Base-by-base conservation (phyloP, 225 moss, liverwort and hornwort genomes). In the Bryum argenteum region DNA sequence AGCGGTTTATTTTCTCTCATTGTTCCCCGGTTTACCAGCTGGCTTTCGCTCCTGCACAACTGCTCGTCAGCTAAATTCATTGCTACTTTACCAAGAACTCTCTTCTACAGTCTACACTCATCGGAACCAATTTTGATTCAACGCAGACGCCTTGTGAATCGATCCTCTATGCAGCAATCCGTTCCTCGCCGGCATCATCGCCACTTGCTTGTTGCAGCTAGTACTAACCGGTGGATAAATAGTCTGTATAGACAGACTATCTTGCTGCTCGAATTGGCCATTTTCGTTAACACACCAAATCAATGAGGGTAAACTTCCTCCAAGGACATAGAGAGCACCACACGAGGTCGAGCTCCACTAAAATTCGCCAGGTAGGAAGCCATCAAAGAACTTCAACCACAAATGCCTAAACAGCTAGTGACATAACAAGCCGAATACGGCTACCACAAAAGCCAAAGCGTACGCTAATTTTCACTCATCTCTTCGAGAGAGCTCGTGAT, bases 21-120 rank as follows among this genome's bases (percentile, higher is more conserved):
- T 47, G 65, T 50, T 6, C 77, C 79, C 59, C 82, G 71, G 71
- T 82, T 85, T 64, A 63, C 43, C 37, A 66, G n/a, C n/a, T n/a
- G 47, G 56, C 54, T 84, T 54, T 81, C 80, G 4, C 67, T 71
- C 67, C 63, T 74, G 65, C 28, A 77, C 59, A 79, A 44, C 59
- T 77, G 79, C 53, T 85, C 77, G 54, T 82, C 77, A 26, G 71
- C 61, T 20, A 40, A 74, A 71, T 45, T 75, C 85, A 86, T 86
- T 26, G 54, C 14, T 54, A 48, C n/a, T 69, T 56, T 67, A 63
- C 76, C 52, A 61, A 6, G 75, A 87, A 18, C 54, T 82, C 66
- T 66, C 44, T 37, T 11, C 47, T 24, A 8, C 14, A 37, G 52
- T 8, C 42, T 43, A 14, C 66, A 54, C 23, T 17, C 54, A 47